Conservation (phyloP, 192 early-diverging fungal species). For the Chytriomyces sp. region DNA sequence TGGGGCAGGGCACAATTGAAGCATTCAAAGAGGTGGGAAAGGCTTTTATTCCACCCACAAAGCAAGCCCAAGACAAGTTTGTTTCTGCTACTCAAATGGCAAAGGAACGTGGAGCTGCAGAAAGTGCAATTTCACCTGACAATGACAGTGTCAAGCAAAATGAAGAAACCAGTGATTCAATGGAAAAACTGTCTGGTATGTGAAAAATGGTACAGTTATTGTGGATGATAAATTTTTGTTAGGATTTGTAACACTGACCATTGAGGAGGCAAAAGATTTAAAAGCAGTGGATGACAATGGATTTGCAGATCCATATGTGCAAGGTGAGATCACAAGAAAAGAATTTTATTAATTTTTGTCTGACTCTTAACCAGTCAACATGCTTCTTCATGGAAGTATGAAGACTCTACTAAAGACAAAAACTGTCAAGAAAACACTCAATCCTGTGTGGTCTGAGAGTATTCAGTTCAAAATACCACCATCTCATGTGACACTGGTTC, state of each 20-base stretch:
- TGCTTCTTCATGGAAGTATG: conserved; percentile 46
- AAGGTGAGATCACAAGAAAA: conserved; percentile 33
- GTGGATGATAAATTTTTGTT: no score
- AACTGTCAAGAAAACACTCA: conserved; percentile 69
- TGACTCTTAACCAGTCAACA: no score
- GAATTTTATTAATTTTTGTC: conserved; percentile 7
- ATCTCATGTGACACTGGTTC: conserved; percentile 53
- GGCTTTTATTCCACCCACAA: neutral
- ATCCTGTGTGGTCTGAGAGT: conserved; percentile 61
- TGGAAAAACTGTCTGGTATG: no score
- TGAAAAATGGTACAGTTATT: neutral
- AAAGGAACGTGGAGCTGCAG: neutral
- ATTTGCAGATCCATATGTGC: conserved; percentile 73
- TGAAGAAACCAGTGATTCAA: neutral
- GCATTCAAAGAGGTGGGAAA: conserved; percentile 16
- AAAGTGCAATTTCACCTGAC: neutral
- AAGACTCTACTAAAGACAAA: conserved; percentile 69
- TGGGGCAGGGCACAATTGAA: conserved; percentile 3
- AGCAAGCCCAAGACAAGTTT: neutral
- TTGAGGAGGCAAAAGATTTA: conserved; percentile 53
- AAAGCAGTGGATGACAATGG: conserved; percentile 60
- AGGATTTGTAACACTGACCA: conserved; percentile 35
- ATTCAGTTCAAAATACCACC: conserved; percentile 37
- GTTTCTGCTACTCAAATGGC: neutral
- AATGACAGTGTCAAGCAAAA: neutral